Base-by-base conservation (phyloP, 2,329 filamentous ascomycete genomes). In the Apiospora sp. region DNA sequence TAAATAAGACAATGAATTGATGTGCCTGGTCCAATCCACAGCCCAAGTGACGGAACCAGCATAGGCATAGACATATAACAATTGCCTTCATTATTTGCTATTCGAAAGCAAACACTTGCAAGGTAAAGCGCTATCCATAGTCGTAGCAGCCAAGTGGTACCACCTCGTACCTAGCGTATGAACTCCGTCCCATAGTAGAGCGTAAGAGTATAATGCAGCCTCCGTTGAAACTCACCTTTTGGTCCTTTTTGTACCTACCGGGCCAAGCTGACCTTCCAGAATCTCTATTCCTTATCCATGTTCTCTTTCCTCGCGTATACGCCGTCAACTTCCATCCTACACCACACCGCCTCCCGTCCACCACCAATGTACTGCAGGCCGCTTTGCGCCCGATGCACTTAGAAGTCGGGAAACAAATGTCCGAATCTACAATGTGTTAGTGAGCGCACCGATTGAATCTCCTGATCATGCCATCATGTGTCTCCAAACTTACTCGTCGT, bases 401-500 rank as follows among this genome's bases (percentile, higher is more conserved):
- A 71, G 46, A 71, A 71, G 8, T 71, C 69, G 12, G 24, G 54
- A 46, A 71, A 71, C 69, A 71, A 41, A 34, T 71, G 54, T 10
- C 69, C 69, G 46, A 48, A 71, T 13, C 69, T 71, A 49, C 24
- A 1, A 1, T 7, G 74, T 75, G 73, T 76, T 22, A 74, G 74
- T 76, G 19, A 71, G 48, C 48, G 54, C 14, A n/a, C 16, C 27
- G 27, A 30, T 30, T 30, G 27, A 30, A 69, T 67, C 68, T 19
- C 30, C 37, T 41, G 71, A 70, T 30, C 34, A 13, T 14, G n/a
- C 58, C 2, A 41, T 41, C 37, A 41, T 41, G 30, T 19, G 4
- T 64, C 19, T 41, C 22, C 58, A 67, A 71, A 93, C 96, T 86
- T 88, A 98, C 96, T 94, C 92, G 83, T 98, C 96, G 75, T 92